phyloP scores from a whole-genome alignment of 371 early-diverging fungal genomes.

The Funneliformis caledonium region DNA sequence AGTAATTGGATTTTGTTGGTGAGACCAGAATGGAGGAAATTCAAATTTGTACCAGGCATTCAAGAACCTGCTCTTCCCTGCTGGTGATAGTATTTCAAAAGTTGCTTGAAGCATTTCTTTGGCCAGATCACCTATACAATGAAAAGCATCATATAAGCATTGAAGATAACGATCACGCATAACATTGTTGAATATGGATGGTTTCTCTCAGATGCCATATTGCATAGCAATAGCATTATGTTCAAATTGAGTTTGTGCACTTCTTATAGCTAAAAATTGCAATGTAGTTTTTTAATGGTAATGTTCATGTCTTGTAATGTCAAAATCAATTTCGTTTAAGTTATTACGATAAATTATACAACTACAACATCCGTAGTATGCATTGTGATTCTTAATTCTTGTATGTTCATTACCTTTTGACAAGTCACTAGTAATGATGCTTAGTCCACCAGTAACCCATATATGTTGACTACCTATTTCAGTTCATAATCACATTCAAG shows the following conservation, averaged over 20 bases:
- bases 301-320: background rate
- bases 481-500: background rate
- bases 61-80: background rate
- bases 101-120: background rate
- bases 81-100: background rate
- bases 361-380: background rate
- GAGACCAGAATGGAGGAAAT: background rate
- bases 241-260: background rate
- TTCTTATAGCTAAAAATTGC: background rate
- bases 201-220: background rate
- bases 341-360: background rate
- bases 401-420: background rate
- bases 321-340: background rate
- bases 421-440: background rate
- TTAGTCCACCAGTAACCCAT: background rate
- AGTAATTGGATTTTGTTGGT: no score
- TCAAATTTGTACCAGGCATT: background rate
- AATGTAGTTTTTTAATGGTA: background rate
- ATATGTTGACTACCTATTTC: background rate
- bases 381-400: background rate
- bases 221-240: background rate
- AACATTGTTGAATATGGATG: background rate
- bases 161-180: background rate
- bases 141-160: background rate
- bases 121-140: background rate